Evolutionary conservation across 2,329 filamentous ascomycete species (phyloP).

Genomic region (Colletotrichum zoysiae): DNA sequence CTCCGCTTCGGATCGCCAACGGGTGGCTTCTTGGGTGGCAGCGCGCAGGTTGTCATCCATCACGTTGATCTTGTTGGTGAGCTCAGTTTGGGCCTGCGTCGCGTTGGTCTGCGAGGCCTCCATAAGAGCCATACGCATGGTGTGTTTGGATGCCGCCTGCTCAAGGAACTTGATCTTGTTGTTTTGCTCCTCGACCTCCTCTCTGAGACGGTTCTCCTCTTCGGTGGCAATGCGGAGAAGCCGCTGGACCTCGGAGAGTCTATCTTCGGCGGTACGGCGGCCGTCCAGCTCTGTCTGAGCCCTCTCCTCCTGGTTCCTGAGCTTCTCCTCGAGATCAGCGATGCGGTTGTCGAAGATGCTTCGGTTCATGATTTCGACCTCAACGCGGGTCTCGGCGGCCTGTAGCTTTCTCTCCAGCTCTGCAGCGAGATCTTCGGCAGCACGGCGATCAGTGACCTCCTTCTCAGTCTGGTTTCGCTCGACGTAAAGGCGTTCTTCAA

Average conservation of each 20-base stretch:
- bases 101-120: slow-evolving; percentile 74
- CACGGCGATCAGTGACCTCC: slow-evolving; percentile 62
- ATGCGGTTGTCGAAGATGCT: slow-evolving; percentile 72
- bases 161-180: slow-evolving; percentile 72
- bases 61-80: slow-evolving; percentile 66
- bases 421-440: slow-evolving; percentile 65
- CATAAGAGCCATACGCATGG: slow-evolving; percentile 74
- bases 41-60: slow-evolving; percentile 68
- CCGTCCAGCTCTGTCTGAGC: slow-evolving; percentile 73
- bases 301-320: slow-evolving; percentile 72
- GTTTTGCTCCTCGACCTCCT: slow-evolving; percentile 77
- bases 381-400: slow-evolving; percentile 68
- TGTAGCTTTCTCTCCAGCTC: slow-evolving; percentile 68
- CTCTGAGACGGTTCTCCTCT: slow-evolving; percentile 76
- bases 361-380: slow-evolving; percentile 72
- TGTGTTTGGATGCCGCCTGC: slow-evolving; percentile 64
- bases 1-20: slow-evolving; percentile 73
- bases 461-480: slow-evolving; percentile 63
- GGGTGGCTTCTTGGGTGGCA: slow-evolving; percentile 68
- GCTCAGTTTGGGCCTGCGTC: slow-evolving; percentile 66
- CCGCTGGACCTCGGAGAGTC: slow-evolving; percentile 78
- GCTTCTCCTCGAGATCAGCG: slow-evolving; percentile 76
- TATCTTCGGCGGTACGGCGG: slow-evolving; percentile 78
- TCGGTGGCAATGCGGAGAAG: slow-evolving; percentile 78
- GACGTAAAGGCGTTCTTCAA: slow-evolving; percentile 68